Percentiles rank a stretch among this genome's conserved stretches.
These are phyloP conservation scores for Neurospora sp. DNA, from an alignment of 2,329 filamentous ascomycete genomes.

Conservation along the genomic window DNA sequence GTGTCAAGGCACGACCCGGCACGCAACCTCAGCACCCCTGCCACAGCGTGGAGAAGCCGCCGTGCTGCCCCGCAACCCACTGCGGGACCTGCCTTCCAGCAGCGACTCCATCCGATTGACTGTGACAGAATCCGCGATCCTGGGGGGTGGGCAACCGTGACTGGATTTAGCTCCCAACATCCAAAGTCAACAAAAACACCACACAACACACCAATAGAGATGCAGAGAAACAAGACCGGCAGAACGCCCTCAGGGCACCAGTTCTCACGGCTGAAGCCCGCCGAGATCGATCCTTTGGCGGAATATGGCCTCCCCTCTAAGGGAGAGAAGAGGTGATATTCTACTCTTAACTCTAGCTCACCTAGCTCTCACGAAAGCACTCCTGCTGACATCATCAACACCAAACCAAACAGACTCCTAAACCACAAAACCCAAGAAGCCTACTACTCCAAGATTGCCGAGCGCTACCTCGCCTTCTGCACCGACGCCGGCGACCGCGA, in stretches of 20 bases:
- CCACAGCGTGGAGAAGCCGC: not conserved
- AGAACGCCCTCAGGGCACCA: conserved; percentile 47
- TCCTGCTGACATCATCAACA: conserved; percentile 1
- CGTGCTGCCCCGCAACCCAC: not conserved
- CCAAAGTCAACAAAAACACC: not conserved
- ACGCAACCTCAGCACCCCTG: not conserved
- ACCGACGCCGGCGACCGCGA: conserved; percentile 60
- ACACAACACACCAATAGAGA: not conserved
- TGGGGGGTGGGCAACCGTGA: not conserved
- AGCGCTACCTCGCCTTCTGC: conserved; percentile 85
- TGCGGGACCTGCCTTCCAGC: not conserved
- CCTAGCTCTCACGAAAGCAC: not conserved
- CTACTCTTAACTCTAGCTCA: conserved; percentile 1
- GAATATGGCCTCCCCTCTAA: conserved; percentile 81
- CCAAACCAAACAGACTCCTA: conserved; percentile 34
- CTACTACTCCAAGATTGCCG: conserved; percentile 80
- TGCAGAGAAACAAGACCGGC: conserved; percentile 13
- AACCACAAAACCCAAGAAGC: conserved; percentile 69
- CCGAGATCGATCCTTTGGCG: conserved; percentile 67
- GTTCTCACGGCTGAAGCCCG: conserved; percentile 50
- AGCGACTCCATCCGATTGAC: not conserved
- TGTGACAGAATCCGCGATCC: not conserved
- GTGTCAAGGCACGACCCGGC: not conserved
- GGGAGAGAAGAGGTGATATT: conserved; percentile 66
- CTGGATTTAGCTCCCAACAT: not conserved